Evolutionary conservation across 495 filamentous ascomycete genomes (phyloP), one percentile per base, ranked within the genome.

Genomic region (Neurospora intermedia): DNA sequence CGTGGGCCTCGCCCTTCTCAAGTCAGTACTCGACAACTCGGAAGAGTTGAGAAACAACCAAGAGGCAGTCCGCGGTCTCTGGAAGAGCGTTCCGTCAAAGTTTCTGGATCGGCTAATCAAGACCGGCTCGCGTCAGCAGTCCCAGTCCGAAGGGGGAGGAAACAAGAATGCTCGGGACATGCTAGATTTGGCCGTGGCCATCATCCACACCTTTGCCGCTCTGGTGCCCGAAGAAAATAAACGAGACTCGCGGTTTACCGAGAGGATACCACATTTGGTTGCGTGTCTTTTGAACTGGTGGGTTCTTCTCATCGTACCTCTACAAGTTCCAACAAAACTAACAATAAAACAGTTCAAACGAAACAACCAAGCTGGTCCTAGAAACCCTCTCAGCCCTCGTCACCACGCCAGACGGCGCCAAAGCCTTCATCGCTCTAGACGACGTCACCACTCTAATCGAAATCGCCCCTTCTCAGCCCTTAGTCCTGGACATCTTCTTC

Each of bases 1-100:
- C 70, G 89, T 91, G 45, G 90, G 90, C 0, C 81, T 91, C n/a
- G 87, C 89, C 0, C 79, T 91, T 48, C 78, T 91, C 45, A 89
- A 87, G 72, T 85, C 88, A 9, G 78, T 90, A 6, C 80, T 91
- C 3, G 89, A 90, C 76, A 89, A 88, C 71, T 80, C 84, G 0
- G 76, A 81, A 1, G 81, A 86, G 38, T 78, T 87, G 40, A 73
- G 81, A 73, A 74, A 78, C 54, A 77, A 88, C 74, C 79, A 81
- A 69, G 78, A 74, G 15, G 70, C 71, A 35, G 78, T 85, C 1
- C 62, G 71, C 46, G 69, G 74, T 8, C 74, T 88, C 42, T 91
- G 89, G 89, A 80, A 83, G 71, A 83, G 84, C 39, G 83, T 92
- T 59, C 84, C 88, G 43, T 81, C 83, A 69, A 88, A 82, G 70